Evolutionary conservation across 192 early-diverging fungal species (phyloP), one percentile per base, ranked within the genome.

Genomic region (Diversispora epigaea): DNA sequence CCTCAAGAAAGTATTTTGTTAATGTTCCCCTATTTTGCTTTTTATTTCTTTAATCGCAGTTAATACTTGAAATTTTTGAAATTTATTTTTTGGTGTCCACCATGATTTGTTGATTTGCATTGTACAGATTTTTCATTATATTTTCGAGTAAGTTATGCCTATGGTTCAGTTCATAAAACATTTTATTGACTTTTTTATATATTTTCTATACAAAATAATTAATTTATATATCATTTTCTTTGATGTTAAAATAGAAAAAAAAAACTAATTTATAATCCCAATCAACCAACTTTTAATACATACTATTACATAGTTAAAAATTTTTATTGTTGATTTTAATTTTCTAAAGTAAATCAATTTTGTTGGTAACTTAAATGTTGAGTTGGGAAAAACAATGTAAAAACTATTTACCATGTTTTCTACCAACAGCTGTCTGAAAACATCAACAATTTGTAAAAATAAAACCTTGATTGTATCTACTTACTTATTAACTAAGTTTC

Each of bases 301-400:
- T 56, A 68, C 75, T 39, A 68, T 55, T 45, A 44, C 54, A 67
- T 68, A 15, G 21, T 57, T 76, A 44, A 76, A 69, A 76, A 68
- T 67, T 15, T 76, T 76, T 66, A 76, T 69, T 58, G 75, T 58
- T 46, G 55, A 55, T 66, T 76, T 76, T 61, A 76, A 45, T 55
- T 69, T 69, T 60, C 50, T 66, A 19, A 76, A 50, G 40, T 76
- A 63, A 19, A 21, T 12, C 25, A 75, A 50, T 41, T 75, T 76
- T 67, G 63, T 76, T 56, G 22, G 47, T 56, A 76, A 21, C 19
- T 66, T 49, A 54, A 76, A 76, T 54, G 22, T 76, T 64, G 50
- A 4, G 12, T 47, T 47, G 1, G 49, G 47, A 63, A 67, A 76
- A 43, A 76, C 54, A 45, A 76, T 10, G 22, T 76, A 76, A 69